Evolutionary conservation across 352 stramenopile genomes (phyloP), one percentile per base, ranked within the genome.

Genomic region (Phytophthora multivora): DNA sequence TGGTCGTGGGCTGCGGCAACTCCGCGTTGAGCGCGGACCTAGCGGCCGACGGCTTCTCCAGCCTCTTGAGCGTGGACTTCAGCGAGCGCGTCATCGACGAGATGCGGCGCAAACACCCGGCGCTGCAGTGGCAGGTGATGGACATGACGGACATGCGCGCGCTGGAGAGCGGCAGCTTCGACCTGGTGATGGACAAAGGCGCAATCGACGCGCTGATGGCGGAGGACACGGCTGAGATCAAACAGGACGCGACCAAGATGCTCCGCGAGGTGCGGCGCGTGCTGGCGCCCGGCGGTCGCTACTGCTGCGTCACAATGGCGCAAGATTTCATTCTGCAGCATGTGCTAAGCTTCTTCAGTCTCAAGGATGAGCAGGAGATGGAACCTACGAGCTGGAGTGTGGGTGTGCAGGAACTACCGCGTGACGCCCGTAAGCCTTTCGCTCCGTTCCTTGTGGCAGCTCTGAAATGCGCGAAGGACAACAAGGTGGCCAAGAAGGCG

Each of bases 1-100:
- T 94, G 19, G 83, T 94, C 8, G 75, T 95, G 21, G 86, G 86
- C 39, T 94, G 86, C 57, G 86, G 85, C 35, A 94, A 94, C 67
- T 91, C 83, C 42, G 79, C 77, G 53, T 63, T 93, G 30, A 90
- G 78, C 54, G 63, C 51, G 15, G 65, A 90, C n/a, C 65, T 93
- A 46, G 75, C 71, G 25, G 55, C 61, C 25, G 80, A 89, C 33
- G 86, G 86, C 15, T 91, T 88, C 59, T 59, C 52, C 19, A 51
- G 75, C 12, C 51, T 95, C 13, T 52, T 79, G 23, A 93, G 75
- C 52, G 81, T 94, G 26, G 86, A 94, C 68, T 93, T 94, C 48
- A 90, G 77, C 40, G 74, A 59, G 59, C 65, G 75, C 38, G 86
- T 91, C 6, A 93, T 95, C 58, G 63, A 89, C 36, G 82, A 91